phyloP scores from a whole-genome alignment of 129 eudicot species.

The Helianthus annuus region DNA sequence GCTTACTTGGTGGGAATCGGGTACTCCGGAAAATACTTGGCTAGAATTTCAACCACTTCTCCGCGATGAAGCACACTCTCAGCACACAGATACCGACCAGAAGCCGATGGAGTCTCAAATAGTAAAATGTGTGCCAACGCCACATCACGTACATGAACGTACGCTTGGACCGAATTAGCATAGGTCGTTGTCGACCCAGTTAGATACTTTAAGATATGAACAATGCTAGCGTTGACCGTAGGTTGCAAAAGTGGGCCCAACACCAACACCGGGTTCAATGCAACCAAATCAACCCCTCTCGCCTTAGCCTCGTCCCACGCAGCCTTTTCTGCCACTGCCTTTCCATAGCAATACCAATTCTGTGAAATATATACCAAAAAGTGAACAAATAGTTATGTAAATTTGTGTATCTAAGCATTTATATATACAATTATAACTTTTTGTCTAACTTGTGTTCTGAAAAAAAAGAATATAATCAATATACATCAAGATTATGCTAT shows the following conservation, averaged over 20 bases:
- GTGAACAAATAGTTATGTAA: not conserved
- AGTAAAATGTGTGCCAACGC: constrained; percentile 87
- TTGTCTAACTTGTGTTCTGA: not conserved
- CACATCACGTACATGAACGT: constrained; percentile 86
- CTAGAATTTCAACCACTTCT: constrained; percentile 82
- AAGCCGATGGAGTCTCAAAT: constrained; percentile 74
- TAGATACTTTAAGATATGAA: constrained; percentile 83
- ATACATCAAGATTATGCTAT: not conserved
- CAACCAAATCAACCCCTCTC: constrained; percentile 79
- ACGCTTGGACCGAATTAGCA: constrained; percentile 84
- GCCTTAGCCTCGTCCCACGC: constrained; percentile 94
- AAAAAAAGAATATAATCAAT: not conserved
- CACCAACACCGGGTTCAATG: constrained; percentile 78
- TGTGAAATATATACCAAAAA: constrained; percentile 7
- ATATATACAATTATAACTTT: not conserved
- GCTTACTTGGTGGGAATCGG: constrained; percentile 97
- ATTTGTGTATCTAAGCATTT: no score
- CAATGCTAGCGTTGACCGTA: constrained; percentile 78
- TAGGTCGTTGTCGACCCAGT: constrained; percentile 88
- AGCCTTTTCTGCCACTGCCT: constrained; percentile 89
- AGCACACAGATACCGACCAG: constrained; percentile 82
- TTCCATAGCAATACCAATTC: constrained; percentile 99
- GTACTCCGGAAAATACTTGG: constrained; percentile 86
- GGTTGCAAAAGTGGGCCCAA: constrained; percentile 86
- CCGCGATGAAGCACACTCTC: constrained; percentile 96